Percentiles rank a stretch among this genome's conserved stretches.
Conservation (phyloP, 305 asterid genomes). For the Rubia balearica region DNA sequence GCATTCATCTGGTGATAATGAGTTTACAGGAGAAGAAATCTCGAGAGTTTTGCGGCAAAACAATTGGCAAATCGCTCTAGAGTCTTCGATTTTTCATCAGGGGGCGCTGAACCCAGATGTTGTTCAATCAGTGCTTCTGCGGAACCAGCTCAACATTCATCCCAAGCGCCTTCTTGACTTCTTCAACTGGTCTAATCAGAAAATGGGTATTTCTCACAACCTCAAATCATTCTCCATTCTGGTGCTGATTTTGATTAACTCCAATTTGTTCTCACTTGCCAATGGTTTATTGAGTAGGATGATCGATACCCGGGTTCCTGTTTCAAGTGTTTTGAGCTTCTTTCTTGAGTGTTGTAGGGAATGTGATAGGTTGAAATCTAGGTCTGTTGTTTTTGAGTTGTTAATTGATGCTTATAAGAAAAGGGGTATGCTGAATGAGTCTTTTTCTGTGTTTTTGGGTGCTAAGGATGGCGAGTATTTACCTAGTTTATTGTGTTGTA, state of each 20-base stretch:
- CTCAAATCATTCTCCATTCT: constrained; percentile 50
- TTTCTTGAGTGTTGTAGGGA: constrained; percentile 34
- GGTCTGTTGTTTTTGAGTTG: constrained; percentile 58
- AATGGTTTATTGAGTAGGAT: constrained; percentile 39
- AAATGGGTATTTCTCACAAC: constrained; percentile 46
- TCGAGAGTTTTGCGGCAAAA: constrained; percentile 40
- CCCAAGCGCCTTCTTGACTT: constrained; percentile 67
- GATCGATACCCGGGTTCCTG: constrained; percentile 38
- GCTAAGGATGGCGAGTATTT: constrained; percentile 30
- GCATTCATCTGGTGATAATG: constrained; percentile 29
- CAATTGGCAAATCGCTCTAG: constrained; percentile 57
- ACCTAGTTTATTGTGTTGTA: constrained; percentile 72
- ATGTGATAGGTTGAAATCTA: constrained; percentile 33
- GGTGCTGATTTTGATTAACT: constrained; percentile 43
- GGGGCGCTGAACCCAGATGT: constrained; percentile 47
- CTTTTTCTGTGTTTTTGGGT: constrained; percentile 51
- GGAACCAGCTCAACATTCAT: constrained; percentile 38
- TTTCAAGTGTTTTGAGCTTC: constrained; percentile 38
- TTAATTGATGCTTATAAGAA: constrained; percentile 69
- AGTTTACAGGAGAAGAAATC: constrained; percentile 52
- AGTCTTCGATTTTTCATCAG: constrained; percentile 44
- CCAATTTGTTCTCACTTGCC: constrained; percentile 48
- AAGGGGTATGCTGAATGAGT: constrained; percentile 57
- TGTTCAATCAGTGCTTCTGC: constrained; percentile 51
- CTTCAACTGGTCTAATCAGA: constrained; percentile 60